phyloP scores from a whole-genome alignment of 2,329 filamentous ascomycete genomes.

The Xylaria hypoxylon region DNA sequence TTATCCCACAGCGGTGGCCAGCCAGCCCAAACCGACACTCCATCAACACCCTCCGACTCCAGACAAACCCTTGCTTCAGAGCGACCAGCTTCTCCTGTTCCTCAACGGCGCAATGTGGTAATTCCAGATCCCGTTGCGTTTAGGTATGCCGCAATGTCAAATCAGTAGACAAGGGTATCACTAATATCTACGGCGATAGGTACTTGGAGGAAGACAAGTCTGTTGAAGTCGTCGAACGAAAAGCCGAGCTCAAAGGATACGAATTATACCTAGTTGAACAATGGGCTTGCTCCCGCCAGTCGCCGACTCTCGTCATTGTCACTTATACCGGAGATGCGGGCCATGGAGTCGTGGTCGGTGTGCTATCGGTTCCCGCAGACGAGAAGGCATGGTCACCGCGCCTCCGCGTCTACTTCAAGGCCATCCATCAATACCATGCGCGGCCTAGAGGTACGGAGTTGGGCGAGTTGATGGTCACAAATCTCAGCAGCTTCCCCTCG shows the following conservation, averaged over 20 bases:
- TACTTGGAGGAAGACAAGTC: conserved; percentile 88
- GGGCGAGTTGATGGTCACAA: conserved; percentile 92
- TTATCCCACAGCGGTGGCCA: conserved; percentile 47
- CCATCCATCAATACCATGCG: conserved; percentile 86
- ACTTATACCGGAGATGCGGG: conserved; percentile 91
- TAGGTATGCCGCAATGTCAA: conserved; percentile 53
- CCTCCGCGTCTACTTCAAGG: conserved; percentile 85
- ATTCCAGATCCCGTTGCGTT: conserved; percentile 70
- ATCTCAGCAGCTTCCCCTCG: conserved; percentile 91
- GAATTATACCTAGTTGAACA: conserved; percentile 96
- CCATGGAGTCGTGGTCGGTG: conserved; percentile 81
- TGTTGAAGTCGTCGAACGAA: conserved; percentile 79
- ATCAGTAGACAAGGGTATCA: background rate
- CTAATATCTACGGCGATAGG: conserved; percentile 51
- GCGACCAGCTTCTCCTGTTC: conserved; percentile 45
- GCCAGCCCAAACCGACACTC: conserved; percentile 44
- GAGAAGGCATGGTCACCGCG: conserved; percentile 82
- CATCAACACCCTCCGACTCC: conserved; percentile 39
- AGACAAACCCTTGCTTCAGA: conserved; percentile 34
- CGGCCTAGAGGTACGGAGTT: conserved; percentile 83
- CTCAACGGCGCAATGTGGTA: conserved; percentile 61
- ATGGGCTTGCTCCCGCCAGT: conserved; percentile 92
- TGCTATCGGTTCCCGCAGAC: conserved; percentile 84
- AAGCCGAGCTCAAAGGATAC: conserved; percentile 79
- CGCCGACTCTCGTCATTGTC: conserved; percentile 90